phyloP scores from a whole-genome alignment of 2,329 filamentous ascomycete genomes.

The Corynespora cassiicola region DNA sequence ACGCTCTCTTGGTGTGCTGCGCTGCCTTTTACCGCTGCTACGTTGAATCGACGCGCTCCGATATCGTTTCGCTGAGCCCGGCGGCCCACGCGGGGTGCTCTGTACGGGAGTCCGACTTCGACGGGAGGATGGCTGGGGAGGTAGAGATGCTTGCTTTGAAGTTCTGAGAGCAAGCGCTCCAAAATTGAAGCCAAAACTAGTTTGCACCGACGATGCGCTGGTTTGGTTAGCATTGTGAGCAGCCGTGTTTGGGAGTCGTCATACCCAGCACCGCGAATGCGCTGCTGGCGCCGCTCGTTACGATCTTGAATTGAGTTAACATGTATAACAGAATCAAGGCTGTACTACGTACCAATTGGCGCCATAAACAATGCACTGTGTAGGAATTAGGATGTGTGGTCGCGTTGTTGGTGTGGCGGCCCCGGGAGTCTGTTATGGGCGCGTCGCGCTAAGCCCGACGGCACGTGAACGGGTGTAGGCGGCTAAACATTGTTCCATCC shows the following conservation, averaged over 20 bases:
- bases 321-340: background rate
- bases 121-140: constrained; percentile 27
- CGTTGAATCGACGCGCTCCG: constrained; percentile 37
- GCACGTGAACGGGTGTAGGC: constrained; percentile 1
- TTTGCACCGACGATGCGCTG: constrained; percentile 56
- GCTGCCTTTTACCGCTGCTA: constrained; percentile 23
- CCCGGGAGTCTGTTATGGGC: constrained; percentile 8
- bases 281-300: constrained; percentile 62
- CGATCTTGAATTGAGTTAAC: constrained; percentile 49
- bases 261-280: constrained; percentile 64
- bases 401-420: constrained; percentile 7
- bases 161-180: constrained; percentile 25
- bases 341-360: constrained; percentile 36
- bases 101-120: constrained; percentile 30
- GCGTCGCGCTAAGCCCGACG: constrained; percentile 7
- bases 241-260: constrained; percentile 24
- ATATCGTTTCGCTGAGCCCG: constrained; percentile 31
- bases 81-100: constrained; percentile 21
- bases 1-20: constrained; percentile 20
- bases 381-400: background rate
- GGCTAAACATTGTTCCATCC: constrained; percentile 15
- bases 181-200: constrained; percentile 57
- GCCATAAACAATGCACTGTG: constrained; percentile 30
- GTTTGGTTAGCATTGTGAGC: constrained; percentile 23
- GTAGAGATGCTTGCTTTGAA: constrained; percentile 33